A percentile compares a stretch with the other conserved stretches of the same genome.
Conservation (phyloP, 2,329 filamentous ascomycete species). For the Trichoderma cornu-damae region DNA sequence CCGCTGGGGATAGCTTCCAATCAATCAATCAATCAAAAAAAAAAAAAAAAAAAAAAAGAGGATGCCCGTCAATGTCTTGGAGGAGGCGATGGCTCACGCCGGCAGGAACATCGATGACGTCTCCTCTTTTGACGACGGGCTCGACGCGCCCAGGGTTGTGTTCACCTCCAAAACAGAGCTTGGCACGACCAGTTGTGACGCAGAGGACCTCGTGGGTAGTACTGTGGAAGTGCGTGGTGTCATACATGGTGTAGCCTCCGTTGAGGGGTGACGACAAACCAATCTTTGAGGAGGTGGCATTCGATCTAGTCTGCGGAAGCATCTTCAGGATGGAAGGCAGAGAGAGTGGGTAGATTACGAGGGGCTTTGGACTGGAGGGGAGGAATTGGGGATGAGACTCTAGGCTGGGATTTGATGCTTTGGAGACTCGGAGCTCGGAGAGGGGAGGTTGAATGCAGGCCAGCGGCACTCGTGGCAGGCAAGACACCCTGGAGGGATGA, state of each 20-base stretch:
- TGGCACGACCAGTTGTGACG: constrained; percentile 53
- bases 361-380: constrained; percentile 8
- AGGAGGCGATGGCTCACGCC: constrained; percentile 60
- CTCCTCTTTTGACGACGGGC: constrained; percentile 50
- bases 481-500: not conserved
- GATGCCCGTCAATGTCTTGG: constrained; percentile 45
- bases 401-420: constrained; percentile 6
- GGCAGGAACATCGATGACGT: constrained; percentile 61
- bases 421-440: constrained; percentile 3
- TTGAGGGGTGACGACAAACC: constrained; percentile 53
- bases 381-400: constrained; percentile 8
- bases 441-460: not conserved
- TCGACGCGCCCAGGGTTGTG: constrained; percentile 49
- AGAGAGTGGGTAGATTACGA: constrained; percentile 13
- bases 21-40: too few species aligned
- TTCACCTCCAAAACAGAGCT: constrained; percentile 58
- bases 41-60: too few species aligned
- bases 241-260: constrained; percentile 69
- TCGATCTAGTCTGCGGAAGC: not conserved
- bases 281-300: constrained; percentile 1
- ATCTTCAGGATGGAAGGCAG: not conserved
- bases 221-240: constrained; percentile 60
- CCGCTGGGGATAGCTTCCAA: constrained; percentile 59
- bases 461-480: not conserved
- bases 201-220: constrained; percentile 63